Conservation (phyloP, 2,329 filamentous ascomycete genomes). For the Corynespora cassiicola region DNA sequence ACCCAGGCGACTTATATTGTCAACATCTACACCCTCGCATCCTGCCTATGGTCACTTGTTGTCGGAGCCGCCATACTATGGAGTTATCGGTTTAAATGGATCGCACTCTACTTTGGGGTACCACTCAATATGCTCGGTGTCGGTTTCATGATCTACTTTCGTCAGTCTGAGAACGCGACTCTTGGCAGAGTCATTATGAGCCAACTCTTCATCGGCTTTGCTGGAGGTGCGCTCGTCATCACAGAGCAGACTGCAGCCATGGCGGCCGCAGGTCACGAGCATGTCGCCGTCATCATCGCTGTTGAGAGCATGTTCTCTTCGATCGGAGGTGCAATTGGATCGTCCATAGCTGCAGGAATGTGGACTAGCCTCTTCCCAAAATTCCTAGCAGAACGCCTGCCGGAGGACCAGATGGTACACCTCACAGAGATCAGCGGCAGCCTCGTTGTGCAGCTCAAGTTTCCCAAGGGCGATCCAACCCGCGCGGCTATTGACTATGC, state of each 20-base stretch:
- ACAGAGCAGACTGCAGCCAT: slow-evolving; percentile 32
- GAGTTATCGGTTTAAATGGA: slow-evolving; percentile 29
- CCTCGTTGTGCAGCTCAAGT: slow-evolving; percentile 60
- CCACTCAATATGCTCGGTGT: slow-evolving; percentile 35
- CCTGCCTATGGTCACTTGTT: slow-evolving; percentile 27
- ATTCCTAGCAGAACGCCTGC: slow-evolving; percentile 54
- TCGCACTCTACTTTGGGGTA: slow-evolving; percentile 28
- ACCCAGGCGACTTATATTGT: slow-evolving; percentile 41
- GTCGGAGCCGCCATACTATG: slow-evolving; percentile 27
- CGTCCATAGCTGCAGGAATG: slow-evolving; percentile 65
- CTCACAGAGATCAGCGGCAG: slow-evolving; percentile 54
- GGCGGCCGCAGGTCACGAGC: slow-evolving; percentile 26
- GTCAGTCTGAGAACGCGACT: slow-evolving; percentile 27
- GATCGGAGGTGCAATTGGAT: slow-evolving; percentile 55
- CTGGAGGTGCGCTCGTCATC: slow-evolving; percentile 33
- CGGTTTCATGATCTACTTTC: slow-evolving; percentile 42
- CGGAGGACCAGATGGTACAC: slow-evolving; percentile 48
- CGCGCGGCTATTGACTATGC: slow-evolving; percentile 47
- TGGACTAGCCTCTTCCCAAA: slow-evolving; percentile 66
- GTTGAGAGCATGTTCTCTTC: slow-evolving; percentile 65
- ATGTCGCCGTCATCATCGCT: slow-evolving; percentile 30
- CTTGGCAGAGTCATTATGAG: slow-evolving; percentile 45
- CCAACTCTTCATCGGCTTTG: slow-evolving; percentile 39
- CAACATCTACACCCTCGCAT: slow-evolving; percentile 43
- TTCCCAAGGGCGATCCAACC: slow-evolving; percentile 55